Conservation (phyloP, 2,329 filamentous ascomycete genomes). For the Alternaria sp. region DNA sequence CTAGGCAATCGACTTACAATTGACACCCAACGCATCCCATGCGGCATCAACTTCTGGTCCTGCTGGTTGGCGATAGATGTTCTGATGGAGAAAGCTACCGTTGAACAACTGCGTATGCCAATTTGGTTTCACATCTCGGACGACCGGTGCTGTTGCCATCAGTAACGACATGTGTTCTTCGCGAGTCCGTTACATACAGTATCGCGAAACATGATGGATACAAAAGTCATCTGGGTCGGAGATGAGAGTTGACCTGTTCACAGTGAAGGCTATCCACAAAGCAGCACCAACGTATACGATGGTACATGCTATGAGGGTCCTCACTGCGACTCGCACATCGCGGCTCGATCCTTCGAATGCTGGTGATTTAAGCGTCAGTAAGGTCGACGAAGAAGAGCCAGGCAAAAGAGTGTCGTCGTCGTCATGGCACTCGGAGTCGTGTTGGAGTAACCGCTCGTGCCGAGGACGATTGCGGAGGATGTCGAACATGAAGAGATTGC, state of each 20-base stretch:
- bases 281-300: conserved; percentile 25
- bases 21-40: conserved; percentile 60
- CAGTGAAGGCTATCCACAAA: conserved; percentile 22
- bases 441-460: conserved; percentile 12
- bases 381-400: neutral
- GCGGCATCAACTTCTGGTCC: conserved; percentile 63
- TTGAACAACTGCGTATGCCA: conserved; percentile 59
- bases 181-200: conserved; percentile 27
- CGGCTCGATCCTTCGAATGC: conserved; percentile 7
- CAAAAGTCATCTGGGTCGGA: conserved; percentile 32
- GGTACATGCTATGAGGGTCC: conserved; percentile 23
- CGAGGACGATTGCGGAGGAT: conserved; percentile 12
- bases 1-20: conserved; percentile 50
- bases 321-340: conserved; percentile 13
- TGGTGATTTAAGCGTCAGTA: neutral
- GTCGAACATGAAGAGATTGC: conserved; percentile 9
- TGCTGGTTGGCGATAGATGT: conserved; percentile 58
- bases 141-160: conserved; percentile 34
- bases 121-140: conserved; percentile 50
- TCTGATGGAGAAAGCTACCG: conserved; percentile 62
- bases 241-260: conserved; percentile 16
- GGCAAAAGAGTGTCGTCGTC: conserved; percentile 23
- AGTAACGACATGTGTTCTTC: neutral
- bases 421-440: conserved; percentile 16
- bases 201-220: conserved; percentile 36